These are phyloP conservation scores for Rhododendron mucronatum DNA, from an alignment of 148 eudicot genomes.

Conservation along the genomic window DNA sequence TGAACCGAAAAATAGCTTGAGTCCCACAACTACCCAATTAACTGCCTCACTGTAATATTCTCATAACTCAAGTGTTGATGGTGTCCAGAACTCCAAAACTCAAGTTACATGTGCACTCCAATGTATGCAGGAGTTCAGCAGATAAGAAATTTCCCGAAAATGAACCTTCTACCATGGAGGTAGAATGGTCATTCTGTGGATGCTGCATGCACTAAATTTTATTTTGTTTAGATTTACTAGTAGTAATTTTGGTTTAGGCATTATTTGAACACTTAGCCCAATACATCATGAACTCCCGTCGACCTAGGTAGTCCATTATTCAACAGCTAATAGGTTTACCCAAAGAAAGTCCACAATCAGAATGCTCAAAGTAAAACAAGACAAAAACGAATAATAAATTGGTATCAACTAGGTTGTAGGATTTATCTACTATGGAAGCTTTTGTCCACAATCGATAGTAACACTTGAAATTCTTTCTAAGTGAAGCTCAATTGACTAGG, in stretches of 20 bases:
- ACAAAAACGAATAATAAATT: no score
- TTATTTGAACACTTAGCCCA: background rate
- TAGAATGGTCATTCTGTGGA: background rate
- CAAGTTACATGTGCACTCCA: background rate
- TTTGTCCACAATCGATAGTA: background rate
- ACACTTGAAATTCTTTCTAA: background rate
- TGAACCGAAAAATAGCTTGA: background rate
- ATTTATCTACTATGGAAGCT: background rate
- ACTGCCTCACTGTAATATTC: background rate
- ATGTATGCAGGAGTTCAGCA: background rate
- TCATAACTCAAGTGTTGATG: background rate
- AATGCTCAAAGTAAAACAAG: background rate
- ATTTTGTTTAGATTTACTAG: background rate
- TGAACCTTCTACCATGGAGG: background rate
- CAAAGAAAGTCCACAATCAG: background rate
- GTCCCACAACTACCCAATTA: background rate
- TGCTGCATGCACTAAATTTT: background rate
- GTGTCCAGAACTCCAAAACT: background rate
- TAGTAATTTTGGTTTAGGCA: background rate
- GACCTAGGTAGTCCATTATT: background rate
- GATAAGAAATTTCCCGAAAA: background rate
- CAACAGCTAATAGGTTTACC: background rate
- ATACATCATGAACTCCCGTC: background rate
- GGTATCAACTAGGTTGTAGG: background rate
- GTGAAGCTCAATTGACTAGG: background rate